A percentile compares a stretch with the other conserved stretches of the same genome.
Evolutionary conservation across 495 filamentous ascomycete genomes (phyloP).

Genomic region (Penicillium paxilli): DNA sequence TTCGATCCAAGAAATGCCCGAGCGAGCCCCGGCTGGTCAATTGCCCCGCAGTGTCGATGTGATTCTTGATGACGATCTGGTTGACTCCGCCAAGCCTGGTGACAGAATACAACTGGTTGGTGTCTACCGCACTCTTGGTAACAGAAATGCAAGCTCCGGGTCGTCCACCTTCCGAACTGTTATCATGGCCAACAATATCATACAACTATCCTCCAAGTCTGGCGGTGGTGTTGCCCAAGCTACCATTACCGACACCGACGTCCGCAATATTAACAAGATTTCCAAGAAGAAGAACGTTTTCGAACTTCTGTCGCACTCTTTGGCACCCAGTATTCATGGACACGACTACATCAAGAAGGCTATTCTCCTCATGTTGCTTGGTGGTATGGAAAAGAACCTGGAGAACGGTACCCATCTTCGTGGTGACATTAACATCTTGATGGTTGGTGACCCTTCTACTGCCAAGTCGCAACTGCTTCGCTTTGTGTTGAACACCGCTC

Average conservation of each 20-base stretch:
- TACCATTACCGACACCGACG: conserved; percentile 94
- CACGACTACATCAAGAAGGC: conserved; percentile 99
- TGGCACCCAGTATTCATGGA: conserved; percentile 97
- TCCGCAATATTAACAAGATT: conserved; percentile 97
- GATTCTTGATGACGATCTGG: conserved; percentile 93
- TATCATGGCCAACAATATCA: conserved; percentile 91
- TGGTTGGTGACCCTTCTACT: conserved; percentile 99
- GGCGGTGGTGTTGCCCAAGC: conserved; percentile 91
- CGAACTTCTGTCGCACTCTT: conserved; percentile 88
- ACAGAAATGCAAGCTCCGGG: conserved; percentile 82
- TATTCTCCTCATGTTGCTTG: conserved; percentile 94
- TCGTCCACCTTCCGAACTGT: conserved; percentile 92
- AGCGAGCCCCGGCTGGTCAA: conserved; percentile 93
- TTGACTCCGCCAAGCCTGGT: conserved; percentile 92
- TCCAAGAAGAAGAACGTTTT: conserved; percentile 95
- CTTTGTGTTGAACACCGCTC: conserved; percentile 96
- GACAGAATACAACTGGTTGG: conserved; percentile 96
- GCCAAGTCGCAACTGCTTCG: conserved; percentile 97
- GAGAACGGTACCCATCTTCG: conserved; percentile 97
- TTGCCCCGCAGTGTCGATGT: conserved; percentile 97
- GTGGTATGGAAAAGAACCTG: conserved; percentile 97
- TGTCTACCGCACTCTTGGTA: conserved; percentile 89
- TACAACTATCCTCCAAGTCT: conserved; percentile 92
- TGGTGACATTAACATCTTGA: conserved; percentile 98
- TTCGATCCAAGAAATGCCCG: conserved; percentile 99